Base-by-base conservation (phyloP, 805 yeast species). In the Suhomyces pyralidae region DNA sequence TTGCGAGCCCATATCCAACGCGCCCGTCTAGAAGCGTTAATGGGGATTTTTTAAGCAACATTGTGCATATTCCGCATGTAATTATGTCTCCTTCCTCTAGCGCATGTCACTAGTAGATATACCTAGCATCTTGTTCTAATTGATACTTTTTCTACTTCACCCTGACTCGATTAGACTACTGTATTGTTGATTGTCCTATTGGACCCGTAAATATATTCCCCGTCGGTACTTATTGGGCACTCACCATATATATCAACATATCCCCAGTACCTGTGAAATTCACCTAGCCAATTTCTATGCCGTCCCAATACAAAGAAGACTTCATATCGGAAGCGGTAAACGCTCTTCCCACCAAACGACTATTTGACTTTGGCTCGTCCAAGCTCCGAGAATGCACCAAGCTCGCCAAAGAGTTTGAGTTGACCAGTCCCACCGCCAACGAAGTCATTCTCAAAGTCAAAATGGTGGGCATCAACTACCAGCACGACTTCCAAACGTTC, bases 391-490 rank as follows among this genome's bases (percentile, higher is more conserved):
- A 67, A 45, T 43, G 59, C 7, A 63, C 69, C 8, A 66, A 65
- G 52, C 55, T 66, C 20, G 64, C 66, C 24, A 54, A 58, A 38
- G 73, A 68, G 44, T 59, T 66, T 17, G 54, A 55, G n/a, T 36
- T 57, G 20, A 15, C 51, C 22, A 34, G 34, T 17, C 17, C 45
- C 43, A 24, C 17, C 17, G 45, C 48, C 48, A 55, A 61, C 28
- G 70, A 65, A 50, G 53, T 63, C 7, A 51, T 67, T 15, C 53
- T 69, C 38, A 63, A 61, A 45, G 61, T 69, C 25, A 68, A 67
- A 48, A 51, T 69, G 51, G 58, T 67, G 0, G 73, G 68, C 2
- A 51, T 70, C n/a, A 62, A 63, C 47, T 70, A 57, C 54, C 47
- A 49, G 20, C 58, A 51, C 30, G 76, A 71, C 50, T 70, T 71